These are phyloP conservation scores for Hordeum marinum DNA, from an alignment of 176 grass and related monocot species.

Conservation along the genomic window DNA sequence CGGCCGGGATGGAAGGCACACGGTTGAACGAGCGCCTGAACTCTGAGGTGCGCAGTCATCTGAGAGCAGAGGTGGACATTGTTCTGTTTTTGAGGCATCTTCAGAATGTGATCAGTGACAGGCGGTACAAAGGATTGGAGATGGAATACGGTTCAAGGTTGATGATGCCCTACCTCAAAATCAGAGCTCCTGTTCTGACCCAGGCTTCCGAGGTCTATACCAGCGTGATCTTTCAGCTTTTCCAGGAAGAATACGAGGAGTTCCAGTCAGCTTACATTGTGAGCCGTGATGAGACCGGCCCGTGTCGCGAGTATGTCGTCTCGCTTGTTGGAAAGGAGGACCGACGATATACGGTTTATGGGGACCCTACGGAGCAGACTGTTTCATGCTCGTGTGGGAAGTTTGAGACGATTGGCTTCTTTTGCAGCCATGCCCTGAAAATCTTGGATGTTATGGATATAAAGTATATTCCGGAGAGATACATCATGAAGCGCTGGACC, in stretches of 20 bases:
- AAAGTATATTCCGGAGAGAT: constrained; percentile 53
- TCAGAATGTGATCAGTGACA: constrained; percentile 42
- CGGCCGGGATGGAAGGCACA: constrained; percentile 57
- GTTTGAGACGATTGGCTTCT: constrained; percentile 57
- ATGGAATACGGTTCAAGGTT: constrained; percentile 40
- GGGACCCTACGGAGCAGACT: constrained; percentile 42
- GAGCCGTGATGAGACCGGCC: constrained; percentile 41
- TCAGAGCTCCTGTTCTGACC: constrained; percentile 50
- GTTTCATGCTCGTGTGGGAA: constrained; percentile 57
- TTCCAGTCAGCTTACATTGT: constrained; percentile 68
- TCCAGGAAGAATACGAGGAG: constrained; percentile 55
- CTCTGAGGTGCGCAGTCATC: constrained; percentile 31
- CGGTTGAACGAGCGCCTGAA: constrained; percentile 41
- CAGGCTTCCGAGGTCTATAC: constrained; percentile 59
- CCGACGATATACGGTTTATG: constrained; percentile 39
- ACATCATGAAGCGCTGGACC: constrained; percentile 58
- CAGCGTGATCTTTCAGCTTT: constrained; percentile 57
- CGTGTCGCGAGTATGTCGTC: constrained; percentile 45
- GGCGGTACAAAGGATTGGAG: constrained; percentile 44
- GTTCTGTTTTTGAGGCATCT: constrained; percentile 35
- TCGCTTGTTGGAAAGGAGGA: constrained; percentile 48
- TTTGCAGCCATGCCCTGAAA: constrained; percentile 69
- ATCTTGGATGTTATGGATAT: constrained; percentile 66
- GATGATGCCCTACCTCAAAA: constrained; percentile 33
- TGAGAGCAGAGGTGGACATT: constrained; percentile 42